Base-by-base conservation (phyloP, 2,329 filamentous ascomycete species). In the Neonectria magnoliae region DNA sequence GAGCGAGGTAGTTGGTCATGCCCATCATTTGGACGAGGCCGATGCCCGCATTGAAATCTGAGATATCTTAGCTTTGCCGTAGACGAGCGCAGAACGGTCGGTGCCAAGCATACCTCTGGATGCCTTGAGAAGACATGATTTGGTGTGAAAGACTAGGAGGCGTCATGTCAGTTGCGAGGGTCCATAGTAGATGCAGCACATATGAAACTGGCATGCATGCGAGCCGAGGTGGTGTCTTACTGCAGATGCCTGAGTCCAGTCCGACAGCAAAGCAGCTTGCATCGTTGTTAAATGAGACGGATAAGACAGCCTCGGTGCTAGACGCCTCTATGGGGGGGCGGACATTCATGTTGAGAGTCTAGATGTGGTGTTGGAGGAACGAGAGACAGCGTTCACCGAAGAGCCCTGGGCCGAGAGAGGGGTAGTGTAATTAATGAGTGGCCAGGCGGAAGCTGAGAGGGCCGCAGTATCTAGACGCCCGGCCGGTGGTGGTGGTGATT, bases 11-110 rank as follows among this genome's bases (percentile, higher is more conserved):
- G 80, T 95, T 94, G 57, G 93, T 90, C 71, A 90, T 91, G 48
- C 92, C 92, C 77, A 97, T 90, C 92, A 97, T 96, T 78, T 94
- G 91, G 27, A 91, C 92, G 44, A 93, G 84, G 44, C 91, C 93
- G 68, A 97, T 89, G 51, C 94, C 93, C 18, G 91, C 93, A 76
- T 92, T 92, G 81, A 94, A 93, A 73, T 92, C 90, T 91, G 50
- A 27, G 25, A 13, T 16, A 13, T 25, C 54, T 59, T 27, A 62
- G 20, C n/a, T 48, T 38, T 71, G 11, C 60, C 52, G 33, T 10
- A 31, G 18, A 14, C 13, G 10, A 47, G 29, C 13, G 47, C 7
- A 2, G 25, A 18, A 3, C 16, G 25, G 14, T 41, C 18, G 13
- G n/a, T 8, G 7, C 18, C 22, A 48, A n/a, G 53, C 64, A 45